These are phyloP conservation scores for Isochrysis galbana DNA, from an alignment of 78 protist species.

Conservation along the genomic window DNA sequence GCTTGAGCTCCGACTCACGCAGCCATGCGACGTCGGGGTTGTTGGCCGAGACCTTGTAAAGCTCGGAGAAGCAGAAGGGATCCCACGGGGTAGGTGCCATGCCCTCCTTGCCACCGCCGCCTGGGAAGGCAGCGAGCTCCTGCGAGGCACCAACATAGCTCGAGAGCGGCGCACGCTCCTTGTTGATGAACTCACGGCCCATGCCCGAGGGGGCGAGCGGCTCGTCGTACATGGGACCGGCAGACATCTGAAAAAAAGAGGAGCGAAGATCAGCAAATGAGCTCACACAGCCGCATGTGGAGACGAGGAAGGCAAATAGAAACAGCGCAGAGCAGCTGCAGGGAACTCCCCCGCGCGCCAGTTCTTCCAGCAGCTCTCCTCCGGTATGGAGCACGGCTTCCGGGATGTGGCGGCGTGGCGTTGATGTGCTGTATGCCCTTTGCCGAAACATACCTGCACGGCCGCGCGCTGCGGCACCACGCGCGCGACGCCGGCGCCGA, in stretches of 20 bases:
- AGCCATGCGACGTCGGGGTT: slow-evolving; percentile 26
- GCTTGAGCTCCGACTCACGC: slow-evolving; percentile 53
- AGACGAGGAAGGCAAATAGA: too few species aligned
- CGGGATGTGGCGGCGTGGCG: too few species aligned
- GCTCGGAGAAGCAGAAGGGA: background rate
- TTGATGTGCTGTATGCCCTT: too few species aligned
- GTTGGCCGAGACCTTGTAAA: background rate
- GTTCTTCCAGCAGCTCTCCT: too few species aligned
- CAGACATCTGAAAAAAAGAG: background rate
- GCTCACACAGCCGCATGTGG: too few species aligned
- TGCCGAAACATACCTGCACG: too few species aligned
- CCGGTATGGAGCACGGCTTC: too few species aligned
- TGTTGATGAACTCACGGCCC: background rate
- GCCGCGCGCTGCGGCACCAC: too few species aligned
- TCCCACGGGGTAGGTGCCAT: background rate
- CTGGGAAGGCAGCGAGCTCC: background rate
- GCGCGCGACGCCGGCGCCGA: too few species aligned
- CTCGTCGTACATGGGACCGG: background rate
- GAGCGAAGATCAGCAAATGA: too few species aligned
- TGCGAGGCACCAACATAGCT: background rate
- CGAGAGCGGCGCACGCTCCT: background rate
- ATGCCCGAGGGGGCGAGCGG: background rate
- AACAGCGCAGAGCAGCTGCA: too few species aligned
- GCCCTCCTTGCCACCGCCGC: background rate
- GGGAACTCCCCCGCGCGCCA: too few species aligned